These are phyloP conservation scores for Aspergillus sclerotiicarbonarius DNA, from an alignment of 495 filamentous ascomycete species.

Conservation along the genomic window DNA sequence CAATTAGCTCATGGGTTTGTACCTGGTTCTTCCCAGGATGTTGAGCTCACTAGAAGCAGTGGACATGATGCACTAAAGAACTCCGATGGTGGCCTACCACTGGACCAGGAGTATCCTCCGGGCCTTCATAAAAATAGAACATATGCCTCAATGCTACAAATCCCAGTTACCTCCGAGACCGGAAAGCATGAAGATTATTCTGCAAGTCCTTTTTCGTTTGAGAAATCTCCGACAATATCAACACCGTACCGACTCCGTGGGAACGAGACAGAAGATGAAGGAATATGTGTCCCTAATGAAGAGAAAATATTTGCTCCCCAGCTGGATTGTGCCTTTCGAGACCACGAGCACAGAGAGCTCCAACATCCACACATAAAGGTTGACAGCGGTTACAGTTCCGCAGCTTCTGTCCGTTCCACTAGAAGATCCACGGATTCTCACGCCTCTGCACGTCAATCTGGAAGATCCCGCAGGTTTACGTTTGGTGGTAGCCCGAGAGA, in stretches of 20 bases:
- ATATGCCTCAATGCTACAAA: slow-evolving; percentile 18
- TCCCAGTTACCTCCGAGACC: slow-evolving; percentile 15
- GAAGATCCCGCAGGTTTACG: slow-evolving; percentile 8
- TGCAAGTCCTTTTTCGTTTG: slow-evolving; percentile 40
- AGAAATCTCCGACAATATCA: slow-evolving; percentile 31
- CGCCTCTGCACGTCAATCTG: too few species aligned
- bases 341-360: slow-evolving; percentile 7
- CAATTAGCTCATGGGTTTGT: neutral
- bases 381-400: slow-evolving; percentile 47
- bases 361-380: slow-evolving; percentile 33
- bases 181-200: slow-evolving; percentile 29
- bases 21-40: neutral
- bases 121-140: neutral
- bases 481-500: slow-evolving; percentile 11
- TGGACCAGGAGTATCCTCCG: neutral
- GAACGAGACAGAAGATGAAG: slow-evolving; percentile 30
- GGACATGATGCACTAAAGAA: neutral
- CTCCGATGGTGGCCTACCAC: neutral
- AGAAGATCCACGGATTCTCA: slow-evolving; percentile 30
- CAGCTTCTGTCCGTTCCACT: slow-evolving; percentile 32
- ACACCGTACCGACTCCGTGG: slow-evolving; percentile 8
- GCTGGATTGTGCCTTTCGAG: neutral
- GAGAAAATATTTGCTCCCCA: slow-evolving; percentile 3
- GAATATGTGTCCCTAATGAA: slow-evolving; percentile 28
- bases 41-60: neutral